Conservation (phyloP, 2,329 filamentous ascomycete genomes). For the Fusarium incarnatum region DNA sequence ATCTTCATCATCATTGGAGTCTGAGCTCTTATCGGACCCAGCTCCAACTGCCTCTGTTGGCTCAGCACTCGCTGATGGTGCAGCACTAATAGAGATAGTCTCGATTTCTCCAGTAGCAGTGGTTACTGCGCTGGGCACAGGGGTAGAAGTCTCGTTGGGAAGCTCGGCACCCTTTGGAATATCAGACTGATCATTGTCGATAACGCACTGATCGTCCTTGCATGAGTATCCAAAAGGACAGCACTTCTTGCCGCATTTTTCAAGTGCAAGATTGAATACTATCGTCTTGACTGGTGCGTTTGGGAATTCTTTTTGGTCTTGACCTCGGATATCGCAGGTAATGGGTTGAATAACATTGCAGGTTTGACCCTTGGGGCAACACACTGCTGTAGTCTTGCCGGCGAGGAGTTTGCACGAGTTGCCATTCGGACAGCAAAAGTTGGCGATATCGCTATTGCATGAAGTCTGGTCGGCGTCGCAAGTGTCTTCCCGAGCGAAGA, state of each 20-base stretch:
- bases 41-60: conserved; percentile 27
- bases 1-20: conserved; percentile 7
- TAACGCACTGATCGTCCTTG: conserved; percentile 63
- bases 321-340: conserved; percentile 52
- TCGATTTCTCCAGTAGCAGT: conserved; percentile 38
- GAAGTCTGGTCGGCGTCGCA: conserved; percentile 65
- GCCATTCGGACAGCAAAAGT: conserved; percentile 73
- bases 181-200: conserved; percentile 62
- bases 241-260: conserved; percentile 69
- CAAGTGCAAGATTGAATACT: conserved; percentile 66
- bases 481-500: conserved; percentile 60
- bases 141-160: conserved; percentile 41
- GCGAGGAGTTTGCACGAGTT: conserved; percentile 71
- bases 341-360: conserved; percentile 66
- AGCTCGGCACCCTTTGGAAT: conserved; percentile 50
- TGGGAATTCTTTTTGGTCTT: conserved; percentile 69
- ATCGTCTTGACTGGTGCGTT: conserved; percentile 74
- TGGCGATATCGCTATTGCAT: conserved; percentile 69
- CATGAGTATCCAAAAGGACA: conserved; percentile 81
- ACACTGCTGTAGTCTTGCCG: conserved; percentile 74
- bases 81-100: conserved; percentile 41
- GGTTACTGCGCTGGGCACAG: conserved; percentile 31
- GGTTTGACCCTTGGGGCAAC: conserved; percentile 70
- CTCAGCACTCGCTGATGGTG: conserved; percentile 29
- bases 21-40: conserved; percentile 20